phyloP scores from a whole-genome alignment of 345 rosid species.

The Diplotaxis tenuifolia region DNA sequence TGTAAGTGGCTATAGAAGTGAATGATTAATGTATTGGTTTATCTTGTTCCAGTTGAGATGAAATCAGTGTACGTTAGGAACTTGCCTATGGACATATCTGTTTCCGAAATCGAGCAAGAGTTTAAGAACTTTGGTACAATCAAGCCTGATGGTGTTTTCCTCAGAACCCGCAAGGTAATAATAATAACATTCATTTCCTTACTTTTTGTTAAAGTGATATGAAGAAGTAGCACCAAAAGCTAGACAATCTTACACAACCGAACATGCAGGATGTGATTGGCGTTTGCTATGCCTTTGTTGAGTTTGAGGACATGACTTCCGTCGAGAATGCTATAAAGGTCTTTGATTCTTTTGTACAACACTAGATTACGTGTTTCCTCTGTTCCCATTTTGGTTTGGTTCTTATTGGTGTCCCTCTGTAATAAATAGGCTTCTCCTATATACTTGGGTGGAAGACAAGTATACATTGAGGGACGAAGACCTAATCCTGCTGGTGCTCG shows the following conservation, averaged over 20 bases:
- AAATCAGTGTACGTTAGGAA: constrained; percentile 96
- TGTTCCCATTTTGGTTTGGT: not conserved
- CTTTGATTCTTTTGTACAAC: constrained; percentile 5
- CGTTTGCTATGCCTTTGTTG: constrained; percentile 95
- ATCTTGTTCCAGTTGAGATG: constrained; percentile 58
- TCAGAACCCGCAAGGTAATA: constrained; percentile 82
- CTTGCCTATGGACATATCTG: constrained; percentile 75
- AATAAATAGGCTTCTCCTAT: constrained; percentile 79
- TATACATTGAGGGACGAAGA: constrained; percentile 92
- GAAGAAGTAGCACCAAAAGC: not conserved
- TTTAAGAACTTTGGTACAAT: constrained; percentile 80
- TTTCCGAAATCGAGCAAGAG: constrained; percentile 82
- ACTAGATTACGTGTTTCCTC: too few species aligned
- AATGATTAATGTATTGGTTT: constrained; percentile 14
- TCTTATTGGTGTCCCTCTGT: constrained; percentile 3
- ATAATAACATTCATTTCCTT: constrained; percentile 9
- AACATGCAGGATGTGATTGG: constrained; percentile 78
- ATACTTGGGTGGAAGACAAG: constrained; percentile 80
- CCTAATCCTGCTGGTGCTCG: constrained; percentile 73
- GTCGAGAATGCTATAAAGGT: constrained; percentile 96
- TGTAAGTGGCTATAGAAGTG: not conserved
- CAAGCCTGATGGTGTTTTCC: constrained; percentile 84
- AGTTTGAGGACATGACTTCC: constrained; percentile 79
- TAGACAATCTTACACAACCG: constrained; percentile 2
- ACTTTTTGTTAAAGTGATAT: not conserved